phyloP scores from a whole-genome alignment of 2,329 filamentous ascomycete species.

The Rhynchosporium graminicola region DNA sequence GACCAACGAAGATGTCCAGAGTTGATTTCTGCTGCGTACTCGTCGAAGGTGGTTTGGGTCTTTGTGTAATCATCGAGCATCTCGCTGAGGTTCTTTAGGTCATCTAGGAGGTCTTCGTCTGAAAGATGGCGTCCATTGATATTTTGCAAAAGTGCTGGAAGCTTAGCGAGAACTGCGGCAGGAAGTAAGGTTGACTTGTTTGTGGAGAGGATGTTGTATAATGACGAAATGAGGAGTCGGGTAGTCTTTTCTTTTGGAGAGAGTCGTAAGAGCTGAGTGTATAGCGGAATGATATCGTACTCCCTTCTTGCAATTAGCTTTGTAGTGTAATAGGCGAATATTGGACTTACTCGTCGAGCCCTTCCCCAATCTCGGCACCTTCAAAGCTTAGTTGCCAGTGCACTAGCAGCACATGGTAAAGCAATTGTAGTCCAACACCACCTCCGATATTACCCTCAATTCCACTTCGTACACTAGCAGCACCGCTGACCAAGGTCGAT shows the following conservation, averaged over 20 bases:
- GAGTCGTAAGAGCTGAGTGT: slow-evolving; percentile 86
- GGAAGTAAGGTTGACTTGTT: slow-evolving; percentile 77
- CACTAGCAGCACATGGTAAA: slow-evolving; percentile 92
- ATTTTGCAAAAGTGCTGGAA: slow-evolving; percentile 68
- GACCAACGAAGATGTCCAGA: slow-evolving; percentile 73
- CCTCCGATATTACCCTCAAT: slow-evolving; percentile 68
- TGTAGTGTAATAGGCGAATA: not conserved
- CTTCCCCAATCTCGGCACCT: slow-evolving; percentile 68
- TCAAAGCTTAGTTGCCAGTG: slow-evolving; percentile 98
- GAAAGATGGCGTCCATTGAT: slow-evolving; percentile 62
- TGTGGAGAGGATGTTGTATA: slow-evolving; percentile 77
- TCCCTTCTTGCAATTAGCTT: slow-evolving; percentile 60
- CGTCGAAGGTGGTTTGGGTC: slow-evolving; percentile 54
- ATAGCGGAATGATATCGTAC: slow-evolving; percentile 87
- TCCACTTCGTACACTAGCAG: slow-evolving; percentile 55
- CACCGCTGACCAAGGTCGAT: slow-evolving; percentile 62
- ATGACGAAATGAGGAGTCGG: slow-evolving; percentile 82
- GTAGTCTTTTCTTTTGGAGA: slow-evolving; percentile 99
- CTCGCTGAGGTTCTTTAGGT: slow-evolving; percentile 60
- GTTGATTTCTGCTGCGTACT: slow-evolving; percentile 65
- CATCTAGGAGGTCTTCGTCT: slow-evolving; percentile 64
- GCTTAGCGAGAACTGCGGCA: slow-evolving; percentile 79
- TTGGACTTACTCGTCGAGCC: slow-evolving; percentile 75
- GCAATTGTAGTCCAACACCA: slow-evolving; percentile 85
- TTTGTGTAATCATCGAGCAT: slow-evolving; percentile 68